Evolutionary conservation across 129 eudicot species (phyloP).

Genomic region (Solidago caesia): DNA sequence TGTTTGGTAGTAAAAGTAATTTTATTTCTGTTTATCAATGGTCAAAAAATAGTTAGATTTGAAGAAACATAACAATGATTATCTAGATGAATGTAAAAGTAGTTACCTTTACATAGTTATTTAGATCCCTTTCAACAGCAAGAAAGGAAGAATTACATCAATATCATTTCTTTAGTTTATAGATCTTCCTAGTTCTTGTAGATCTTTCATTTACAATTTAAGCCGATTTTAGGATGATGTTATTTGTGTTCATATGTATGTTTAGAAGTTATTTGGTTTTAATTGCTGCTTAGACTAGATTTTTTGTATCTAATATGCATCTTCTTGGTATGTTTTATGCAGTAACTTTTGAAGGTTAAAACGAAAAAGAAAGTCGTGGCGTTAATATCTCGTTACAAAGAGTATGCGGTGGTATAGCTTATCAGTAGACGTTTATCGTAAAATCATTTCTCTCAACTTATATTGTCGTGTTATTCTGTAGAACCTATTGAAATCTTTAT

Average conservation of each 20-base stretch:
- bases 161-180: background rate
- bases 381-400: conserved; percentile 26
- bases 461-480: conserved; percentile 95
- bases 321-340: background rate
- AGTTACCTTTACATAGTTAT: background rate
- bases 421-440: conserved; percentile 74
- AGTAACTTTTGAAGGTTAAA: conserved; percentile 13
- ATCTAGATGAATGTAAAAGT: background rate
- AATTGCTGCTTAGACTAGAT: background rate
- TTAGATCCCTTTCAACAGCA: background rate
- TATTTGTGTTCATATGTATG: background rate
- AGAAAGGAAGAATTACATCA: background rate
- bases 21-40: background rate
- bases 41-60: background rate
- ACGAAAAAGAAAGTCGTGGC: conserved; percentile 33
- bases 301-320: conserved; percentile 4
- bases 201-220: background rate
- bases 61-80: background rate
- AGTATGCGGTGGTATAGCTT: conserved; percentile 90
- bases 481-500: background rate
- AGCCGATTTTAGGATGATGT: background rate
- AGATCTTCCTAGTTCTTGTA: conserved; percentile 2
- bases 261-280: background rate
- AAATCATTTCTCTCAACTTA: conserved; percentile 70
- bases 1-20: background rate